Percentiles rank a stretch among this genome's conserved stretches.
Evolutionary conservation across 208 protist species (phyloP).

Genomic region (Endotrypanum monterogeii): DNA sequence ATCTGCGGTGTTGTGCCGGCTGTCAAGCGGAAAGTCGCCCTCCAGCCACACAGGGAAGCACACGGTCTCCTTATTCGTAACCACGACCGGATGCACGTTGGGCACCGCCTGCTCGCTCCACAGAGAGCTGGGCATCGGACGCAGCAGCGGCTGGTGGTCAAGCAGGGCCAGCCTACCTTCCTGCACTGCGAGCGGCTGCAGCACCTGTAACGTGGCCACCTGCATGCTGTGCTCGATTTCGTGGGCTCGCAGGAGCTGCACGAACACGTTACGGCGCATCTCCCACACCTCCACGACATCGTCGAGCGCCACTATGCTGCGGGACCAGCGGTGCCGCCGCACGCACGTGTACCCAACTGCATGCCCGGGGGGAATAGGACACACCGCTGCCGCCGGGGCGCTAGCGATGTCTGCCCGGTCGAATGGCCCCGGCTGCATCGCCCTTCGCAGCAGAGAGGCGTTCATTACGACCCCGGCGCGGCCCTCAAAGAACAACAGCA

Average conservation of each 20-base stretch:
- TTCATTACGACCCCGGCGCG: conserved; percentile 52
- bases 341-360: conserved; percentile 82
- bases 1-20: conserved; percentile 18
- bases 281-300: conserved; percentile 78
- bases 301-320: conserved; percentile 61
- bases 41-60: conserved; percentile 74
- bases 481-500: conserved; percentile 71
- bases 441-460: conserved; percentile 28
- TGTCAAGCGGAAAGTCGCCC: conserved; percentile 57
- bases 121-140: conserved; percentile 69
- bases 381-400: conserved; percentile 6
- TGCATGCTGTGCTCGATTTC: conserved; percentile 55
- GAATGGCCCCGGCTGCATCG: conserved; percentile 22
- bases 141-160: conserved; percentile 75
- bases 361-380: conserved; percentile 50
- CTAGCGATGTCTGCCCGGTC: conserved; percentile 17
- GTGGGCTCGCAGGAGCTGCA: conserved; percentile 61
- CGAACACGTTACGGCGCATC: conserved; percentile 53
- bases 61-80: conserved; percentile 20
- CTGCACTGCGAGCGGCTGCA: conserved; percentile 65
- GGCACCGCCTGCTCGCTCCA: conserved; percentile 65
- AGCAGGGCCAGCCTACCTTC: conserved; percentile 39
- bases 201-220: conserved; percentile 59
- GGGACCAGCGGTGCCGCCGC: conserved; percentile 73
- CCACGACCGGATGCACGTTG: conserved; percentile 69